phyloP scores from a whole-genome alignment of 208 protist genomes.

The Crithidia acanthocephali region DNA sequence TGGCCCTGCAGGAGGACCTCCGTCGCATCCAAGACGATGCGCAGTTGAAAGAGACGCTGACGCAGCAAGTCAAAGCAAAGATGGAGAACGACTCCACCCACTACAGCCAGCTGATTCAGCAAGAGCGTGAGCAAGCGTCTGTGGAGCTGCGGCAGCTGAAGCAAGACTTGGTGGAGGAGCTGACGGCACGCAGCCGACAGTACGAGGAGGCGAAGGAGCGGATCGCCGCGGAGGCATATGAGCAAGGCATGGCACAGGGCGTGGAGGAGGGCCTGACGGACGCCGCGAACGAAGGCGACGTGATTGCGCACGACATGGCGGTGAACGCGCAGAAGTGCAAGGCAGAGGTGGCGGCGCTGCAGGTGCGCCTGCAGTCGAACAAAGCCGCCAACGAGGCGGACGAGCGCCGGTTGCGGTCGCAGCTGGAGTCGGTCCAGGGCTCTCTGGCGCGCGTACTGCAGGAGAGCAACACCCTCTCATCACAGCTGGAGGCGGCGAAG shows the following conservation, averaged over 20 bases:
- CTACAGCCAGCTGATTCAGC: conserved; percentile 68
- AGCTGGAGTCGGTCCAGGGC: conserved; percentile 43
- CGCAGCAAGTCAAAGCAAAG: conserved; percentile 58
- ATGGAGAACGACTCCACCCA: conserved; percentile 68
- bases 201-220: conserved; percentile 60
- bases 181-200: conserved; percentile 49
- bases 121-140: conserved; percentile 59
- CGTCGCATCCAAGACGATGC: conserved; percentile 43
- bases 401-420: conserved; percentile 38
- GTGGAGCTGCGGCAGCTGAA: conserved; percentile 67
- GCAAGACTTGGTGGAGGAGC: conserved; percentile 65
- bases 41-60: conserved; percentile 57
- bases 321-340: conserved; percentile 50
- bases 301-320: conserved; percentile 52
- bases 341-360: conserved; percentile 59
- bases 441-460: conserved; percentile 24
- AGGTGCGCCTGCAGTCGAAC: conserved; percentile 48
- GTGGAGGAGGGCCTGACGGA: conserved; percentile 60
- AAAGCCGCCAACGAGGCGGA: conserved; percentile 47
- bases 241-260: conserved; percentile 62
- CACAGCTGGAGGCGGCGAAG: conserved; percentile 28
- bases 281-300: conserved; percentile 50
- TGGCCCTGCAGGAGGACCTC: conserved; percentile 48
- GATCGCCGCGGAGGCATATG: conserved; percentile 52
- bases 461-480: conserved; percentile 25